Conservation (phyloP, 179 eudicot genomes). For the Actinidia chinensis region DNA sequence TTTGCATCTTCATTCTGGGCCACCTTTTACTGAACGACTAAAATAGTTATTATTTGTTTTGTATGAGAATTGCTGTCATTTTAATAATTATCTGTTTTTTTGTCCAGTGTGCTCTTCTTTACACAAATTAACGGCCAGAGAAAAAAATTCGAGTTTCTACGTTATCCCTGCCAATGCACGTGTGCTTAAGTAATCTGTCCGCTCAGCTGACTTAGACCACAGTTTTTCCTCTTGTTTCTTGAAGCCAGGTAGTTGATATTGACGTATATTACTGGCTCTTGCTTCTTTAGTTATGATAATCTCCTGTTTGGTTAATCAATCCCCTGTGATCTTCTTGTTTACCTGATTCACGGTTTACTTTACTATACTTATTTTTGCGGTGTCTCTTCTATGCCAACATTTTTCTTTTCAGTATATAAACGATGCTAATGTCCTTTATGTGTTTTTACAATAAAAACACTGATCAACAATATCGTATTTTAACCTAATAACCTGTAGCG, state of each 20-base stretch:
- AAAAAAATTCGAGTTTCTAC: conserved; percentile 86
- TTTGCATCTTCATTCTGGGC: background rate
- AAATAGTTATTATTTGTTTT: background rate
- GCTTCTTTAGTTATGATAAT: background rate
- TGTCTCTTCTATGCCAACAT: background rate
- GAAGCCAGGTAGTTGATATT: conserved; percentile 98
- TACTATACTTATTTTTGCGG: background rate
- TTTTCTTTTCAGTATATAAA: background rate
- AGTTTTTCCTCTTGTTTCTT: conserved; percentile 77
- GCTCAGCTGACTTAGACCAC: conserved; percentile 87
- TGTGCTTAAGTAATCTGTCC: conserved; percentile 65
- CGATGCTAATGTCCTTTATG: background rate
- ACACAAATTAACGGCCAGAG: conserved; percentile 86
- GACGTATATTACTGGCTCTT: no score
- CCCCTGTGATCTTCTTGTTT: background rate
- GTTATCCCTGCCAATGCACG: conserved; percentile 82
- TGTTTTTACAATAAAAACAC: conserved; percentile 1
- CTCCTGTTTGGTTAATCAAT: background rate
- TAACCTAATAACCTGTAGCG: conserved; percentile 39
- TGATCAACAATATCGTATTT: background rate
- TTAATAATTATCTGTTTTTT: conserved; percentile 19
- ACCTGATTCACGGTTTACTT: background rate
- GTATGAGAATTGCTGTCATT: background rate
- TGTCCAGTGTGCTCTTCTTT: conserved; percentile 83
- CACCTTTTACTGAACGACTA: background rate